These are phyloP conservation scores for Areca catechu DNA, from an alignment of 176 grass and related monocot genomes.

Conservation along the genomic window DNA sequence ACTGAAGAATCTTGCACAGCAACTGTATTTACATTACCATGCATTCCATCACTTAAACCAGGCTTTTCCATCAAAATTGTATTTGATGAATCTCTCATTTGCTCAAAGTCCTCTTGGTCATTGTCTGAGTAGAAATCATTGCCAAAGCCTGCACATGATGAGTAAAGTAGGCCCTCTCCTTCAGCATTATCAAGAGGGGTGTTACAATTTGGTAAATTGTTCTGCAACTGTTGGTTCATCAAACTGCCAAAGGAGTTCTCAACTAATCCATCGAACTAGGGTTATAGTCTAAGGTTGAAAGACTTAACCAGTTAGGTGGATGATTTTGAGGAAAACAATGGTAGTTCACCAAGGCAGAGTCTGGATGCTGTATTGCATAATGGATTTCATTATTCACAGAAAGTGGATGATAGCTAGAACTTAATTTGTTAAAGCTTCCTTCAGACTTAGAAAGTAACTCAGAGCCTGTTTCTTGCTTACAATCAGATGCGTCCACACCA, in stretches of 20 bases:
- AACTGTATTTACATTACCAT: conserved; percentile 11
- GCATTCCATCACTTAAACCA: conserved; percentile 34
- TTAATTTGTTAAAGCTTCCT: conserved; percentile 6
- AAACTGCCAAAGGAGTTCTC: conserved; percentile 14
- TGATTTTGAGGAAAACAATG: conserved; percentile 5
- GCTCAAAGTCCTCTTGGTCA: conserved; percentile 22
- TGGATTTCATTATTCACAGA: conserved; percentile 20
- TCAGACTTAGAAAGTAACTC: conserved; percentile 1
- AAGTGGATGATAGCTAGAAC: conserved; percentile 4
- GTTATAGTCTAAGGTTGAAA: conserved; percentile 3
- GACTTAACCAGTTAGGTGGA: conserved; percentile 5
- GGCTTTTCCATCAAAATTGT: conserved; percentile 30
- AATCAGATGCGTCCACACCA: conserved; percentile 14
- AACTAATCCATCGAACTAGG: conserved; percentile 1
- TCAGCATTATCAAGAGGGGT: conserved; percentile 16
- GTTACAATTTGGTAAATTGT: conserved; percentile 21
- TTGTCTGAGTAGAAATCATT: conserved; percentile 24
- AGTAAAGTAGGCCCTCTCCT: conserved; percentile 14
- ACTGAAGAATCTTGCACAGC: conserved; percentile 23
- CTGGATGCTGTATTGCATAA: background rate
- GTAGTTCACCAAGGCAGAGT: background rate
- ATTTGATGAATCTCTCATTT: conserved; percentile 29
- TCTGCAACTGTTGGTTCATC: conserved; percentile 20
- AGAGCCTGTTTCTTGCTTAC: conserved; percentile 19
- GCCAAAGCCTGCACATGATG: conserved; percentile 10